These are phyloP conservation scores for Platanthera guangdongensis DNA, from an alignment of 106 monocot species.

Conservation along the genomic window DNA sequence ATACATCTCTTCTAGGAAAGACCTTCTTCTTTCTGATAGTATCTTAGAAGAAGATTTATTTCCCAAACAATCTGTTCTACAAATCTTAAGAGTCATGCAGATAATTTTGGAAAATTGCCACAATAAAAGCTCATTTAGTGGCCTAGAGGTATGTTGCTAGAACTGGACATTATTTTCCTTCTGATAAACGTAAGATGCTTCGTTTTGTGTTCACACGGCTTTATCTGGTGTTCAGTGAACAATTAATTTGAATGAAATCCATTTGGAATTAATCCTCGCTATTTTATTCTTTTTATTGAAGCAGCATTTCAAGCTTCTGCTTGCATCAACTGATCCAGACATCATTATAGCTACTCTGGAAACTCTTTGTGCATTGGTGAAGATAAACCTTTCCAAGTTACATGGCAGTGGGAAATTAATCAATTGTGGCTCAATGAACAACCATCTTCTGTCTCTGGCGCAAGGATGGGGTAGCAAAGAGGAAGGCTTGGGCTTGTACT, in stretches of 20 bases:
- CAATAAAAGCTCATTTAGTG: constrained; percentile 87
- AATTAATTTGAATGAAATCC: not conserved
- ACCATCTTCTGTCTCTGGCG: constrained; percentile 71
- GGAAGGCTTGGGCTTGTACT: constrained; percentile 91
- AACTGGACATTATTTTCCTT: not conserved
- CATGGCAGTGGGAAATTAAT: constrained; percentile 88
- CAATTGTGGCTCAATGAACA: constrained; percentile 76
- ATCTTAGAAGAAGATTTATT: constrained; percentile 62
- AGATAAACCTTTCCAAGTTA: constrained; percentile 93
- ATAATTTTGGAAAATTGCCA: constrained; percentile 92
- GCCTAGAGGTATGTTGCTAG: constrained; percentile 67
- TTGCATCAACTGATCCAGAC: constrained; percentile 95
- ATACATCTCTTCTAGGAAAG: constrained; percentile 69
- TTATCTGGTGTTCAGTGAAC: not conserved
- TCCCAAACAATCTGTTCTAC: constrained; percentile 80
- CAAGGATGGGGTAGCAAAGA: constrained; percentile 99
- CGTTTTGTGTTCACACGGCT: not conserved
- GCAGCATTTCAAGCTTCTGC: constrained; percentile 90
- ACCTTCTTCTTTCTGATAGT: constrained; percentile 78
- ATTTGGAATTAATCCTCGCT: not conserved
- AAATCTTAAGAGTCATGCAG: constrained; percentile 96
- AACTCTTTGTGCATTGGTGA: constrained; percentile 78
- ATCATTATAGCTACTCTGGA: constrained; percentile 82
- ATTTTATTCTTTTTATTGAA: constrained; percentile 6
- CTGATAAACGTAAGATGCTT: not conserved